Percentiles rank a stretch among this genome's conserved stretches.
Evolutionary conservation across 768 basidiomycete species (phyloP).

Genomic region (Rhizopogon salebrosus): DNA sequence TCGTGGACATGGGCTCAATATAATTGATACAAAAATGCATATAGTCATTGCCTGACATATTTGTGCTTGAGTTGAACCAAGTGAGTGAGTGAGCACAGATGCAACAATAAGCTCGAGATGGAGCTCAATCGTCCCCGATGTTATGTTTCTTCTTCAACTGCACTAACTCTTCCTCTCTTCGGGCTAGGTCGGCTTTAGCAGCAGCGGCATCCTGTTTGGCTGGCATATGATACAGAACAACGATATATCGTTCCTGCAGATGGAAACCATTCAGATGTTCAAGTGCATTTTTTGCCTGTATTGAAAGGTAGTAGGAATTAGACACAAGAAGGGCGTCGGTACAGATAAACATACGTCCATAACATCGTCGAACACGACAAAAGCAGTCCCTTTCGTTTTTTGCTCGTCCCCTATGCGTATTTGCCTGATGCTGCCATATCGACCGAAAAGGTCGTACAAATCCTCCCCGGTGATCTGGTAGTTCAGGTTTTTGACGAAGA

Average conservation of each 20-base stretch:
- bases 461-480: slow-evolving; percentile 92
- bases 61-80: slow-evolving; percentile 3
- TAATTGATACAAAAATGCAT: slow-evolving; percentile 8
- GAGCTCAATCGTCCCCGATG: slow-evolving; percentile 68
- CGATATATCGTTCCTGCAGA: slow-evolving; percentile 95
- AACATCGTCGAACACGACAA: slow-evolving; percentile 93
- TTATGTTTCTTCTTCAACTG: slow-evolving; percentile 84
- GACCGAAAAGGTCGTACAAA: slow-evolving; percentile 94
- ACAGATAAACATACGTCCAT: slow-evolving; percentile 68
- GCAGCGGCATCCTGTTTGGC: slow-evolving; percentile 94
- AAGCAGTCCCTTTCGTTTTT: slow-evolving; percentile 94
- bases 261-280: slow-evolving; percentile 98
- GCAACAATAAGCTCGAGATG: slow-evolving; percentile 6
- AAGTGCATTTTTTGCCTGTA: slow-evolving; percentile 90
- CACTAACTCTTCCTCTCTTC: slow-evolving; percentile 84
- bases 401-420: slow-evolving; percentile 88
- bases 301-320: slow-evolving; percentile 8
- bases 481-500: slow-evolving; percentile 91
- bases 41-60: slow-evolving; percentile 1
- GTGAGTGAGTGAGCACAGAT: slow-evolving; percentile 12
- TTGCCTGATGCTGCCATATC: slow-evolving; percentile 95
- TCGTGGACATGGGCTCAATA: background rate
- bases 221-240: slow-evolving; percentile 96
- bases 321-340: background rate
- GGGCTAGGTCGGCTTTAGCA: slow-evolving; percentile 87